Base-by-base conservation (phyloP, 345 rosid genomes). In the Euphorbia lathyris region DNA sequence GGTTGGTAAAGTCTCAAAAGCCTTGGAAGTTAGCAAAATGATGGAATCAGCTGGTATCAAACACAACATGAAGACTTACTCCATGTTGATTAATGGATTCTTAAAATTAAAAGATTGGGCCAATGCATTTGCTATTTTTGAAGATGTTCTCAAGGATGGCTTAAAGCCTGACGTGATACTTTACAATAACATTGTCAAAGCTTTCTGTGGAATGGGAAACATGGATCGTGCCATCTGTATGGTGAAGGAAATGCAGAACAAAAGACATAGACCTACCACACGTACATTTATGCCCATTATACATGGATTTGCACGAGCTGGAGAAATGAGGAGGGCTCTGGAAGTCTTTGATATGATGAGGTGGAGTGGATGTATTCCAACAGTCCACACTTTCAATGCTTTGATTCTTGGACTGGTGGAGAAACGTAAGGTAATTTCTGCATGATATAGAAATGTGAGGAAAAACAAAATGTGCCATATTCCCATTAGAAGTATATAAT, bases 191-290 rank as follows among this genome's bases (percentile, higher is more conserved):
- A 88, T 91, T 34, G 83, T 95, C 12, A 66, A 80, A 67, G 99
- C 93, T 63, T 92, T 91, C 72, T 95, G 99, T 77, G 97, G 97
- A 67, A 91, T 95, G 99, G 97, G 97, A 76, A 94, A 87, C 83
- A 90, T 91, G 92, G 93, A 86, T 7, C 90, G 99, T 70, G 99
- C 97, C 0, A 76, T 95, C 78, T 76, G 81, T 62, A 87, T 87
- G 62, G 88, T 92, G 40, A 95, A 90, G 70, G 89, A 87, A 77
- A 95, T 95, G 99, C 91, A 88, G 78, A 91, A 82, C 84, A 81
- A 83, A 84, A 90, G 88, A 74, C 89, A 83, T 67, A 83, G 85
- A 66, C 97, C 97, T 53, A 90, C 97, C 5, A 76, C 99, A 30
- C 86, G 88, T 27, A 88, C 97, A 20, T 90, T 88, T 83, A 74